phyloP scores from a whole-genome alignment of 1,284 basidiomycete genomes.

The Boletus mariae region DNA sequence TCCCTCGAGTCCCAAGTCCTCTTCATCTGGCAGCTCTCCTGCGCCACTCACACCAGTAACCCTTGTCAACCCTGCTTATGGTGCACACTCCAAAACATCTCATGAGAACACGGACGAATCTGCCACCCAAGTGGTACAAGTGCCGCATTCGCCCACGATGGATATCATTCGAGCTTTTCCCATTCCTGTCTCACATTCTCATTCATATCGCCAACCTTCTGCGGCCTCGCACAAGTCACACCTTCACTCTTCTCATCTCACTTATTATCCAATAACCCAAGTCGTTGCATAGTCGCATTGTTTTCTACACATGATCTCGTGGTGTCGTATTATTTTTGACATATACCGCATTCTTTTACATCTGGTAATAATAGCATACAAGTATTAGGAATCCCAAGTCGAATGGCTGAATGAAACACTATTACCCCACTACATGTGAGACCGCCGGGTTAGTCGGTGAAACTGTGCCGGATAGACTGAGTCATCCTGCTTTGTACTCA shows the following conservation, averaged over 20 bases:
- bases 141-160: slow-evolving; percentile 23
- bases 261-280: slow-evolving; percentile 20
- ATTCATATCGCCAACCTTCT: slow-evolving; percentile 13
- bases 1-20: slow-evolving; percentile 35
- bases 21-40: slow-evolving; percentile 33
- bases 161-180: slow-evolving; percentile 34
- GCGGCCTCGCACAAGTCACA: slow-evolving; percentile 27
- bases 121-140: slow-evolving; percentile 2
- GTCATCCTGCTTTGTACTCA: background rate
- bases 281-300: slow-evolving; percentile 23
- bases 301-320: slow-evolving; percentile 10
- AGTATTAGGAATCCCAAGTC: too few relatives aligned
- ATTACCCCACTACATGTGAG: background rate
- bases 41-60: slow-evolving; percentile 29
- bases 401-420: slow-evolving; percentile 2
- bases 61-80: slow-evolving; percentile 9
- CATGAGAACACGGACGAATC: slow-evolving; percentile 13
- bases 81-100: slow-evolving; percentile 17
- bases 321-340: slow-evolving; percentile 36
- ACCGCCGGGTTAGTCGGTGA: background rate
- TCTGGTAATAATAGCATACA: slow-evolving; percentile 1
- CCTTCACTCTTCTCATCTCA: slow-evolving; percentile 26
- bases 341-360: slow-evolving; percentile 25
- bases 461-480: background rate
- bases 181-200: slow-evolving; percentile 24